Evolutionary conservation across 805 yeast genomes (phyloP), one percentile per base, ranked within the genome.

Genomic region (Nakazawaea peltata): DNA sequence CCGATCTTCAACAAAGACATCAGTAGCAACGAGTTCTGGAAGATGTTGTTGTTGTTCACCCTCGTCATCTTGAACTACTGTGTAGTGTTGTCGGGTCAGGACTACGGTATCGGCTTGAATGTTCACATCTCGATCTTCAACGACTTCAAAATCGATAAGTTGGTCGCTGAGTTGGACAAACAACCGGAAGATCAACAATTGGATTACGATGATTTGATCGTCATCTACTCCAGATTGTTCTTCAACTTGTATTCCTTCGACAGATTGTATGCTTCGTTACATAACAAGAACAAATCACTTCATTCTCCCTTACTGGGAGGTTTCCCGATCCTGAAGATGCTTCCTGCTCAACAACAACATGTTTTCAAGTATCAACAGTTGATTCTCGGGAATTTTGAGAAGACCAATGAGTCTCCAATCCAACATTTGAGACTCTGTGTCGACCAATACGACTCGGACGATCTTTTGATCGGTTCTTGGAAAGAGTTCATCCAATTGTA

Each of bases 11-110:
- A 50, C 38, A 46, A 53, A 2, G 37, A 33, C 11, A 50, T 59
- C 47, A 56, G 45, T 28, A 40, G 44, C 22, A 50, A 54, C 26
- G 44, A 44, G 21, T 34, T 43, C 26, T 46, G 54, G 16, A 57
- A 47, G 32, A 28, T 58, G 9, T 44, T 66, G 10, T 63, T 65
- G 30, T 46, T 63, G 6, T 47, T 61, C 2, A 54, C 69, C 0
- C 51, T 71, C 36, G 54, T 61, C 0, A 45, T 69, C 8, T 48
- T 76, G 21, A 78, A 78, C 47, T 81, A 76, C 46, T 56, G 74
- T 8, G 64, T 77, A 8, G 56, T 77, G 2, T 57, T 77, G 27
- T 69, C 76, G 17, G 87, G 88, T 0, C 73, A 71, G 34, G 63
- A 67, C 24, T 75, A 71, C 46, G 71, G 82, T 5, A 56, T 75